Base-by-base conservation (phyloP, 2,329 filamentous ascomycete genomes). In the Colletotrichum sojae region DNA sequence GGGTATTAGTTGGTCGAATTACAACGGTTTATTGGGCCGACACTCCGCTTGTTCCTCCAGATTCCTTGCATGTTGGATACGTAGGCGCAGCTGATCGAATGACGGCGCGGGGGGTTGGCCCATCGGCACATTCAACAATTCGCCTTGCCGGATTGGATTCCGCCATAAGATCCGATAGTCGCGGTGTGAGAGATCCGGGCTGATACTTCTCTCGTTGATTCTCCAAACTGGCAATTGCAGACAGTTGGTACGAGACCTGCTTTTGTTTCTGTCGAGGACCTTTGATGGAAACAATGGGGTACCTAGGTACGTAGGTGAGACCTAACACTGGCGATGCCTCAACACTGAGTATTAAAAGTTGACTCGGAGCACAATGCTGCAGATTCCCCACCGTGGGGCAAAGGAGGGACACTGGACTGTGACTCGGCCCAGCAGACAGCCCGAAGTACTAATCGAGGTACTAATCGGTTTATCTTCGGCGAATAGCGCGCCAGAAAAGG, bases 1-100 rank as follows among this genome's bases (percentile, higher is more conserved):
- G 31, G 31, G 31, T 36, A 36, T 36, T 20, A 13, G 27, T 46
- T 40, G 12, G 31, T 10, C 31, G 16, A 31, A 8, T 22, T 12
- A 18, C 31, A 36, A 45, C 54, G 65, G 65, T 54, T 15, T 15
- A 5, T n/a, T 36, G 61, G 61, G 65, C 65, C 65, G 48, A 48
- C 12, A 27, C 25, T 18, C 54, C 61, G 61, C 22, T 5, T 16
- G 53, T 25, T 46, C 9, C 22, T 36, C 31, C 31, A 6, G 31
- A 36, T 36, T 36, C 9, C 8, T 10, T 8, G 31, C 8, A 36
- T 36, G 9, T 22, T 20, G n/a, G 20, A 31, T 15, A 43, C 5
- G 16, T 43, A n/a, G 13, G 40, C 40, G 1, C 10, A 46, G 22
- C 5, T 6, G n/a, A 45, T 40, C 18, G 20, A n/a, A 36, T 25